phyloP scores from a whole-genome alignment of 345 rosid genomes.

The Kandelia obovata region DNA sequence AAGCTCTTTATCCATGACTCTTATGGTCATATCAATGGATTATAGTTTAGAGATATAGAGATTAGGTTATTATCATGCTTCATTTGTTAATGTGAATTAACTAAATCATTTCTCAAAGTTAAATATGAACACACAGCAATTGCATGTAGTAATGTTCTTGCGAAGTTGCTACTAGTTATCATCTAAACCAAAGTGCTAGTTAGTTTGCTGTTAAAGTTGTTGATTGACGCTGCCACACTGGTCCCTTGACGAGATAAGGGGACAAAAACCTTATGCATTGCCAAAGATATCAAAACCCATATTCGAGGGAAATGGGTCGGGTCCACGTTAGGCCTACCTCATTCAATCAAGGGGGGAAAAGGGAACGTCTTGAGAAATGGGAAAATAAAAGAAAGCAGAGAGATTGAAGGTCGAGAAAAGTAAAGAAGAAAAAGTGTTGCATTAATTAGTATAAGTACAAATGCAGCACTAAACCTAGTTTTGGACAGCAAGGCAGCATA shows the following conservation, averaged over 20 bases:
- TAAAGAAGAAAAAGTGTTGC: conserved; percentile 8
- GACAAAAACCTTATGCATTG: conserved; percentile 30
- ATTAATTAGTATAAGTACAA: conserved; percentile 34
- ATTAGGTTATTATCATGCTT: too few relatives aligned
- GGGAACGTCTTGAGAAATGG: neutral
- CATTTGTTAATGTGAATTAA: neutral
- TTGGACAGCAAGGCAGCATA: conserved; percentile 31
- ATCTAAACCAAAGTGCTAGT: conserved; percentile 7
- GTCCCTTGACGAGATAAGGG: conserved; percentile 22
- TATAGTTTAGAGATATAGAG: too few relatives aligned
- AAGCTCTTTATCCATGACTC: too few relatives aligned
- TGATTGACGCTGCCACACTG: conserved; percentile 16
- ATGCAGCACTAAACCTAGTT: conserved; percentile 35
- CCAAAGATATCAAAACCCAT: conserved; percentile 35
- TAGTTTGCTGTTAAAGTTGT: conserved; percentile 11
- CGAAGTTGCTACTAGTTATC: neutral
- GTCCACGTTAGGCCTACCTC: conserved; percentile 38
- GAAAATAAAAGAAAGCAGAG: neutral
- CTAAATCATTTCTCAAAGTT: conserved; percentile 7
- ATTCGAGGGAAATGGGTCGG: conserved; percentile 45
- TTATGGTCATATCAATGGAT: too few relatives aligned
- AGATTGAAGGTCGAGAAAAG: neutral
- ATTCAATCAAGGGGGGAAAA: conserved; percentile 10
- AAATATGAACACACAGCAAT: conserved; percentile 8
- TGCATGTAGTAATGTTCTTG: conserved; percentile 8